Percentiles rank a stretch among this genome's conserved stretches.
Evolutionary conservation across 1,139 yeast species (phyloP).

Genomic region (Geotrichum restrictum): DNA sequence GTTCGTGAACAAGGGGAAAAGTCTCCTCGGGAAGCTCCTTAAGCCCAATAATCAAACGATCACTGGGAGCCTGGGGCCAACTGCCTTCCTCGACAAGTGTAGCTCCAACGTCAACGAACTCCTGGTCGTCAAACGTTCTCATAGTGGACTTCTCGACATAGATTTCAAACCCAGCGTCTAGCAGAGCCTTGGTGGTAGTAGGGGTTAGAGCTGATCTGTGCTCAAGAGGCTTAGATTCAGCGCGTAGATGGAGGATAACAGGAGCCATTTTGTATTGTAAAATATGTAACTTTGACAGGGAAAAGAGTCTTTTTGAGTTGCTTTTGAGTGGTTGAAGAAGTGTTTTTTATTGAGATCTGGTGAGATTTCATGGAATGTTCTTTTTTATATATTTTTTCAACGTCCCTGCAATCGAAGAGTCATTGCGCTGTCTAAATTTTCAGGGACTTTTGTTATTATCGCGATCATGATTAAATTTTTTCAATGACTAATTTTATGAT

Average conservation of each 20-base stretch:
- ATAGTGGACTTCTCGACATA: conserved; percentile 84
- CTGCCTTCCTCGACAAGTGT: conserved; percentile 86
- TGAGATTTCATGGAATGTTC: background rate
- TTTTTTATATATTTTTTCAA: background rate
- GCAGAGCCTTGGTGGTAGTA: conserved; percentile 72
- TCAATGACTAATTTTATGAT: no score
- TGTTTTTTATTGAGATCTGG: background rate
- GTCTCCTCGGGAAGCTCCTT: conserved; percentile 94
- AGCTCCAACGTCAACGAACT: conserved; percentile 77
- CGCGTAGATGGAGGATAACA: conserved; percentile 67
- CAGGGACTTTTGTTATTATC: background rate
- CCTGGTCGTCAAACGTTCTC: conserved; percentile 70
- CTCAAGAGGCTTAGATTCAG: conserved; percentile 94
- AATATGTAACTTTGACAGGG: no score
- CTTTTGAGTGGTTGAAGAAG: background rate
- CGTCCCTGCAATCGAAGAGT: background rate
- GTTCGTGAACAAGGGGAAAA: conserved; percentile 92
- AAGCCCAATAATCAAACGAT: conserved; percentile 84
- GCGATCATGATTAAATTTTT: no score
- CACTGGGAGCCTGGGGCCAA: conserved; percentile 87
- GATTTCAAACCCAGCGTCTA: conserved; percentile 84
- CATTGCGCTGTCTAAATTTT: background rate
- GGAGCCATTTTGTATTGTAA: conserved; percentile 18
- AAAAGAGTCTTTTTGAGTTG: no score
- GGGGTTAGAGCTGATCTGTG: conserved; percentile 98